These are phyloP conservation scores for Calocera cornea DNA, from an alignment of 768 basidiomycete species.

Conservation along the genomic window DNA sequence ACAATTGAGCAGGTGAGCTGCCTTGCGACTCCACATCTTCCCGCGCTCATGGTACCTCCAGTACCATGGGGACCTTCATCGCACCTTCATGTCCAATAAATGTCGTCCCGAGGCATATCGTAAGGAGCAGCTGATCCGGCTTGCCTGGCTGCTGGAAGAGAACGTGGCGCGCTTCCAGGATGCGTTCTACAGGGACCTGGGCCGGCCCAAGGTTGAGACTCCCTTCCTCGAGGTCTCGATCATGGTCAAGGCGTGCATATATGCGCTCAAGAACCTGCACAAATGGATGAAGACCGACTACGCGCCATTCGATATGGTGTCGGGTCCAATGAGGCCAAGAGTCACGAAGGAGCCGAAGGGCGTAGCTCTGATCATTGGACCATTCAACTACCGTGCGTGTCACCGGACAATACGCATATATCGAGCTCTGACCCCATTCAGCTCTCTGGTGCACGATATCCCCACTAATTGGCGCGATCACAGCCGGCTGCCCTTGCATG, in stretches of 20 bases:
- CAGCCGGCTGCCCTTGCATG: constrained; percentile 58
- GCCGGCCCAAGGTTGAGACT: constrained; percentile 46
- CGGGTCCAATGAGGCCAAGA: constrained; percentile 44
- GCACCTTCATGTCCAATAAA: constrained; percentile 45
- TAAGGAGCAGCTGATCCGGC: constrained; percentile 61
- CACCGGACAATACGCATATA: background rate
- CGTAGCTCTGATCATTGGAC: constrained; percentile 18
- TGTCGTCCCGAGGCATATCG: constrained; percentile 51
- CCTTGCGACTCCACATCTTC: background rate
- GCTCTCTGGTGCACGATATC: background rate
- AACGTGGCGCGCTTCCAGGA: constrained; percentile 48
- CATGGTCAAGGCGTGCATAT: constrained; percentile 37
- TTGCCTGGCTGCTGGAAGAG: constrained; percentile 62
- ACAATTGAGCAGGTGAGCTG: background rate
- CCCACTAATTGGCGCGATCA: constrained; percentile 43
- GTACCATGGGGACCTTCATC: background rate
- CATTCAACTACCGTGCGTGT: constrained; percentile 18
- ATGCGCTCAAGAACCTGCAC: constrained; percentile 48
- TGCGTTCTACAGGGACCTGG: constrained; percentile 48
- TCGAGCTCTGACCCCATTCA: background rate
- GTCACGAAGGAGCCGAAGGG: constrained; percentile 60
- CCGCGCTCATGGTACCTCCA: background rate
- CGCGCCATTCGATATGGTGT: constrained; percentile 43
- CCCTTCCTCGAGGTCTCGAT: constrained; percentile 48
- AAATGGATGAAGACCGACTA: constrained; percentile 60